A percentile compares a stretch with the other conserved stretches of the same genome.
Evolutionary conservation across 345 rosid genomes (phyloP).

Genomic region (Eutrema yunnanense): DNA sequence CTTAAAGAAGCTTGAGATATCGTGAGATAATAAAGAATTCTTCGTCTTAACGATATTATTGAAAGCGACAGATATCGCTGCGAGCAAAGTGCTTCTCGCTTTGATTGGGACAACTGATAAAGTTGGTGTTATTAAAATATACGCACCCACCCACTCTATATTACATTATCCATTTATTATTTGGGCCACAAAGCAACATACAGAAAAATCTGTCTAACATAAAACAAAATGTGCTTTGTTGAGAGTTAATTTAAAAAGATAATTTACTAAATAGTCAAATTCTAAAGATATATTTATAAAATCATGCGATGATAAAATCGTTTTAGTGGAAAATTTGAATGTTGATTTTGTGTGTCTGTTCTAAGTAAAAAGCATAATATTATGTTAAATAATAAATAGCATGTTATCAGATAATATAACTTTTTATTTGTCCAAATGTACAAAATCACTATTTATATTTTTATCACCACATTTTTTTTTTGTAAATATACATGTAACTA

Average conservation of each 20-base stretch:
- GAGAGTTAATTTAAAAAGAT: neutral
- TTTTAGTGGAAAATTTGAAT: too few species aligned
- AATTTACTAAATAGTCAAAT: neutral
- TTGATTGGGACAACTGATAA: constrained; percentile 5
- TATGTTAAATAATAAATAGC: too few species aligned
- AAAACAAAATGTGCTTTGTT: neutral
- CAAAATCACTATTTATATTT: too few species aligned
- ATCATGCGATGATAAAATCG: neutral
- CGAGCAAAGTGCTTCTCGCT: neutral
- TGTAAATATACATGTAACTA: too few species aligned
- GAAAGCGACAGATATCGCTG: constrained; percentile 1
- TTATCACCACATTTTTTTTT: too few species aligned
- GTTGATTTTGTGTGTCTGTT: too few species aligned
- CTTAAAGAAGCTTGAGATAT: neutral
- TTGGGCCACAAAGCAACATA: neutral
- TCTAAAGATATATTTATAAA: neutral
- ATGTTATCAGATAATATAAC: too few species aligned
- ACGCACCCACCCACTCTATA: neutral
- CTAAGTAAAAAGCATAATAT: too few species aligned
- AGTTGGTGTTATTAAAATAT: neutral
- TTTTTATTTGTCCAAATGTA: too few species aligned
- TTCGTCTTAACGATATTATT: neutral
- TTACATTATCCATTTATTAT: constrained; percentile 12
- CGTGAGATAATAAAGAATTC: neutral
- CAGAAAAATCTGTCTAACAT: neutral